Base-by-base conservation (phyloP, 192 early-diverging fungal genomes). In the Coemansia erecta region DNA sequence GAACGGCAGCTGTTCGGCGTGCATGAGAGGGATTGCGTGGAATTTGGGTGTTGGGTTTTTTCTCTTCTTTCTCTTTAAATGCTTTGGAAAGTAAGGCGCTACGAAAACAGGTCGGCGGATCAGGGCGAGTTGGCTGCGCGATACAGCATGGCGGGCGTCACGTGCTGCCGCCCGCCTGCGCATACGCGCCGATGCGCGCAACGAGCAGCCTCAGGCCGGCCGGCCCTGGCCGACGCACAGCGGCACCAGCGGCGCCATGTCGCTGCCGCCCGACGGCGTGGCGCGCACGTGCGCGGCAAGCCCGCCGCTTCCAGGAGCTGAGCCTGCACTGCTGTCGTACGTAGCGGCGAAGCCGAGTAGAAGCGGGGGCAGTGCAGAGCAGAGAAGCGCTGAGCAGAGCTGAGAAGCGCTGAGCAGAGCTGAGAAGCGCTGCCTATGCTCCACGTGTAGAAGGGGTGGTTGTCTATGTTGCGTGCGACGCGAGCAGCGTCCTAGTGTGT, bases 1-100 rank as follows among this genome's bases (percentile, higher is more conserved):
- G 35, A 74, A 66, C 45, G 77, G 77, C 67, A 80, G 67, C 55
- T 41, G 41, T 14, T 37, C 52, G 57, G 64, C 76, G 37, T 47
- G 57, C 60, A 37, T 42, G 14, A 21, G 18, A 40, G 10, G 17
- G 10, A 52, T 35, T 58, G 56, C 17, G 18, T 31, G 42, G 1
- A 19, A 3, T 54, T 54, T 4, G 6, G 8, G 6, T 24, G 17
- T 51, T 51, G 23, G 28, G 28, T 14, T 24, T 26, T 8, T n/a
- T n/a, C n/a, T n/a, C n/a, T n/a, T n/a, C n/a, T n/a, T n/a, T n/a
- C n/a, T n/a, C n/a, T 14, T 17, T 7, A 55, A 40, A 41, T 0
- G n/a, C 44, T 3, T 4, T 22, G 9, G 18, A 45, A 43, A 45
- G 15, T 22, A 58, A 17, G 0, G 6, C 33, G 9, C 33, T 33